Evolutionary conservation across 2,329 filamentous ascomycete species (phyloP).

Genomic region (Bisporella sp.): DNA sequence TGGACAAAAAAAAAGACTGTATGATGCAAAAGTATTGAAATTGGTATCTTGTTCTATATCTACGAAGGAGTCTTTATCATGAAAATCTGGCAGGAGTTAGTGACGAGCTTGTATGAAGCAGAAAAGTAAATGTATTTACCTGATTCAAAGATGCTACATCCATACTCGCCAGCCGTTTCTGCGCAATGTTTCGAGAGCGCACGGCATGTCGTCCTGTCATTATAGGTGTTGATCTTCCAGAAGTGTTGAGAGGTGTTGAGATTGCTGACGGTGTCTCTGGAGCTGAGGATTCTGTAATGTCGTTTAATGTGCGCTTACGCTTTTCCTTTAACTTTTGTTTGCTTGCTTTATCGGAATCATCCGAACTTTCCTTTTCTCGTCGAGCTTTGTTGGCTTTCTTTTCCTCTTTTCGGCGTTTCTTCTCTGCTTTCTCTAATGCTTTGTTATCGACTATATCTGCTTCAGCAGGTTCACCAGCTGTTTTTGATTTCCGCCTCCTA

Average conservation of each 20-base stretch:
- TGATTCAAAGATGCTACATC: conserved; percentile 81
- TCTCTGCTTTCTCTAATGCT: not conserved
- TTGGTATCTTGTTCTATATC: conserved; percentile 9
- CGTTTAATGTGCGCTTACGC: conserved; percentile 28
- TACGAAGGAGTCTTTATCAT: conserved; percentile 50
- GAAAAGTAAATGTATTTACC: conserved; percentile 40
- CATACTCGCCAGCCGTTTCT: conserved; percentile 78
- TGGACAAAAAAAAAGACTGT: not conserved
- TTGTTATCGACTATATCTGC: conserved; percentile 4
- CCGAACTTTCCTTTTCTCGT: conserved; percentile 30
- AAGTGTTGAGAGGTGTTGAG: conserved; percentile 30
- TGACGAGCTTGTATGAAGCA: conserved; percentile 5
- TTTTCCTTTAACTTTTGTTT: conserved; percentile 31
- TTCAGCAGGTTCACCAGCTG: not conserved
- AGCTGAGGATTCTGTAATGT: conserved; percentile 15
- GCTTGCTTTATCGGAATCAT: conserved; percentile 37
- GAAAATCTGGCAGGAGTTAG: conserved; percentile 47
- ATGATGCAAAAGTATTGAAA: not conserved
- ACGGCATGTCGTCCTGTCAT: conserved; percentile 60
- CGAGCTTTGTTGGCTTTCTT: conserved; percentile 15
- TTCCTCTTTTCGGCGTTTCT: conserved; percentile 12
- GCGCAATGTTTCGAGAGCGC: conserved; percentile 75
- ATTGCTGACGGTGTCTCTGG: conserved; percentile 20
- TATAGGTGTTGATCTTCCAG: conserved; percentile 39
- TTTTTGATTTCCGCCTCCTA: not conserved